These are phyloP conservation scores for Agaricales sp. DNA, from an alignment of 1,284 basidiomycete species.

Conservation along the genomic window DNA sequence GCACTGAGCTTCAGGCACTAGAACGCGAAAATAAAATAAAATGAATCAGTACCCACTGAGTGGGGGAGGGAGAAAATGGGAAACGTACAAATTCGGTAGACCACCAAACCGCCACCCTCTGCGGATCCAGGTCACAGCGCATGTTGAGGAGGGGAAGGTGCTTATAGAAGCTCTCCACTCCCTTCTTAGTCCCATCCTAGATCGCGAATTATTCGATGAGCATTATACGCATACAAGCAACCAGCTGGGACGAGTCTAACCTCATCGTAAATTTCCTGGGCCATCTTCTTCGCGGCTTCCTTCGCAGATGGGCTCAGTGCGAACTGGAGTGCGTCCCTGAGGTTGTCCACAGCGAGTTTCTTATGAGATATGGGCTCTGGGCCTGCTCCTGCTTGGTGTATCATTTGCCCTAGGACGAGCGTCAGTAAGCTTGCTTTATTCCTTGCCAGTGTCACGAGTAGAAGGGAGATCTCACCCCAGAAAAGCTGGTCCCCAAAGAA, in stretches of 20 bases:
- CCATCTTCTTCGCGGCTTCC: constrained; percentile 37
- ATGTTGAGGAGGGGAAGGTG: constrained; percentile 54
- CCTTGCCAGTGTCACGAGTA: not conserved
- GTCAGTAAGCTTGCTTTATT: no score
- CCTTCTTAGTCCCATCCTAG: constrained; percentile 37
- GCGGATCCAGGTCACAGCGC: constrained; percentile 48
- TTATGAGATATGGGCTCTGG: constrained; percentile 49
- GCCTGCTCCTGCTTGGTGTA: constrained; percentile 54
- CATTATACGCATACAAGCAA: not conserved
- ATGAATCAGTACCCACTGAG: not conserved
- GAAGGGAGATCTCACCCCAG: constrained; percentile 23
- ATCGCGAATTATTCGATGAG: not conserved
- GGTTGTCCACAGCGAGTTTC: constrained; percentile 35
- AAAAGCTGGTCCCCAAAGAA: constrained; percentile 63
- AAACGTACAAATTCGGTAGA: constrained; percentile 33
- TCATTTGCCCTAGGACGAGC: constrained; percentile 32
- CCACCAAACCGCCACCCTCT: constrained; percentile 47
- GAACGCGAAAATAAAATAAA: not conserved
- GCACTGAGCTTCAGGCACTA: constrained; percentile 43
- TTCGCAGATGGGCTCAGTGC: constrained; percentile 34
- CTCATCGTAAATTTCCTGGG: constrained; percentile 42
- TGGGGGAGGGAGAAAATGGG: not conserved
- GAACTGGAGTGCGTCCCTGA: constrained; percentile 42
- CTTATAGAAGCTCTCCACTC: constrained; percentile 48
- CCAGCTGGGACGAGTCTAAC: constrained; percentile 15